Evolutionary conservation across 768 basidiomycete genomes (phyloP), one percentile per base, ranked within the genome.

Genomic region (Tephrocybe sp.): DNA sequence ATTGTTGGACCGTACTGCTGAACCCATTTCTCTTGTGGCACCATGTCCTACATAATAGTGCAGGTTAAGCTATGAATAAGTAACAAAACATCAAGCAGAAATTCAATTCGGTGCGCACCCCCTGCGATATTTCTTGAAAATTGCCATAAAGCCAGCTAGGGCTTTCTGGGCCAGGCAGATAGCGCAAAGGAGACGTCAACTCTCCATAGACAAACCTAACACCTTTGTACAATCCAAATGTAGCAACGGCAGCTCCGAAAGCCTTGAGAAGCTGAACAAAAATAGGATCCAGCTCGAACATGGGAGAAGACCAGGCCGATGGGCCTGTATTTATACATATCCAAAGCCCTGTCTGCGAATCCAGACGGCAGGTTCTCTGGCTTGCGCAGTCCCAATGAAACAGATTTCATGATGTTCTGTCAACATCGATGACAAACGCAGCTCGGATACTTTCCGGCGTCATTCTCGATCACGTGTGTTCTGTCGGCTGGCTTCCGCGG

Each of bases 101-200:
- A 26, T 12, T 20, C 1, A 30, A 5, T 14, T 17, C 19, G 20
- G 19, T 19, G 33, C 43, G 16, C 69, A 79, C 80, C 4, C 66
- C 71, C 4, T 73, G 60, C 56, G 59, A 64, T 4, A 83, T 69
- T 5, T 77, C 69, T 34, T 59, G 65, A 53, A 80, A 47, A 57
- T 82, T 75, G 7, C 83, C 83, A 47, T 64, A 80, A 11, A 85
- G 42, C 48, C 66, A 66, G 54, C 71, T 77, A 1, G 68, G 45
- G 46, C 60, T 74, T 14, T 72, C 66, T 0, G 82, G 83, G 1
- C 82, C 82, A 1, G 74, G 82, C 19, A 84, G 68, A 36, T 69
- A 54, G n/a, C 71, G 69, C 13, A 82, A 56, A 2, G 77, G 72
- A 0, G 79, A 79, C 11, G 60, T 67, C 52, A 65, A 65, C 38